These are phyloP conservation scores for Rosa chinensis DNA, from an alignment of 306 rosid genomes.

Conservation along the genomic window DNA sequence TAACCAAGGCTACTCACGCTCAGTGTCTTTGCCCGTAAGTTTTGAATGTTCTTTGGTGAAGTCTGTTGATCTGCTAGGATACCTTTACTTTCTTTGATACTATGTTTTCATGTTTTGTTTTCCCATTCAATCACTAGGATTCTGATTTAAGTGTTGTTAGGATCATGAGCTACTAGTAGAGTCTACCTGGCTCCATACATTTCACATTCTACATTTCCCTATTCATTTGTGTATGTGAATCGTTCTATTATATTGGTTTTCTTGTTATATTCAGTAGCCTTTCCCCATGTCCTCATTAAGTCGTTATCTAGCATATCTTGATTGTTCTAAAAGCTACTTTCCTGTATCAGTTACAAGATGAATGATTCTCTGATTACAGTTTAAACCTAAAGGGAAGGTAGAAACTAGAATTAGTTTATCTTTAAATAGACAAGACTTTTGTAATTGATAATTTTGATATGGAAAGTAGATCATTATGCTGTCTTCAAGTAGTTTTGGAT, in stretches of 20 bases:
- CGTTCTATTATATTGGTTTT: not conserved
- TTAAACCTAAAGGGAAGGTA: not conserved
- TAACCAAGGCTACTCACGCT: slow-evolving; percentile 36
- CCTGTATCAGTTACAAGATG: not conserved
- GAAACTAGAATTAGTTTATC: not conserved
- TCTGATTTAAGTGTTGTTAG: not conserved
- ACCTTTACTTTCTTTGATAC: not conserved
- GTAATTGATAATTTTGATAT: not conserved
- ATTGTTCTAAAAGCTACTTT: not conserved
- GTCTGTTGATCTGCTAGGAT: not conserved
- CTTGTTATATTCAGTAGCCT: not conserved
- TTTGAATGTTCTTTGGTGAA: not conserved
- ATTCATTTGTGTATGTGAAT: not conserved
- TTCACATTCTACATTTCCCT: not conserved
- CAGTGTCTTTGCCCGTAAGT: slow-evolving; percentile 57
- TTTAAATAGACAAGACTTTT: not conserved
- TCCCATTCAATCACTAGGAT: not conserved
- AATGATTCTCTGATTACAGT: not conserved
- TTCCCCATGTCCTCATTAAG: not conserved
- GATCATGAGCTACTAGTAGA: not conserved
- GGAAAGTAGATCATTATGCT: not conserved
- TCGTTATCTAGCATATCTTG: not conserved
- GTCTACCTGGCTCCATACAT: not conserved
- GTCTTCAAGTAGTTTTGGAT: not conserved
- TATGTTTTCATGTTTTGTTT: slow-evolving; percentile 1